phyloP scores from a whole-genome alignment of 2,329 filamentous ascomycete genomes.

The Cordyceps tenuipes region DNA sequence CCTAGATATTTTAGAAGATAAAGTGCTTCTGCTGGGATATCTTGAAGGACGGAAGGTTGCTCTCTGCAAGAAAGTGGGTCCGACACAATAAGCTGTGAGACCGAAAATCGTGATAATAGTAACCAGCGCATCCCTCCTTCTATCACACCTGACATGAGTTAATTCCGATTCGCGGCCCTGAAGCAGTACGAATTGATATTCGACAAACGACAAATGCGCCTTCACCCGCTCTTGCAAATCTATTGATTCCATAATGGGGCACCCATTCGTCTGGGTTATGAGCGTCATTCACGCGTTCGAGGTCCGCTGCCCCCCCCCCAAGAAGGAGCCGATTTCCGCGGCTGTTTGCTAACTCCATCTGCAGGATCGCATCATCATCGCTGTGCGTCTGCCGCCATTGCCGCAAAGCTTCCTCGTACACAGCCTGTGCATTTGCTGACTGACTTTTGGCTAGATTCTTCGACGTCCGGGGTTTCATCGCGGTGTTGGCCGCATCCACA shows the following conservation, averaged over 20 bases:
- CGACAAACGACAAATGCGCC: not conserved
- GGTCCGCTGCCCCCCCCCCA: constrained; percentile 17
- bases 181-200: not conserved
- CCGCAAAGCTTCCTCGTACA: not conserved
- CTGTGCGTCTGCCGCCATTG: constrained; percentile 18
- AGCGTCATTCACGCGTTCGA: constrained; percentile 28
- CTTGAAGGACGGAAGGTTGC: too few relatives aligned
- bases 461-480: constrained; percentile 43
- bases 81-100: too few relatives aligned
- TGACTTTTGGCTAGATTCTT: constrained; percentile 32
- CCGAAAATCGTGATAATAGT: too few relatives aligned
- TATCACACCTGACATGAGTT: too few relatives aligned
- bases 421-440: constrained; percentile 7
- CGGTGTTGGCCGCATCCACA: constrained; percentile 44
- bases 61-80: too few relatives aligned
- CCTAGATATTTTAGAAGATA: too few relatives aligned
- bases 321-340: not conserved
- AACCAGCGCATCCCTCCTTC: too few relatives aligned
- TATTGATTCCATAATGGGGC: constrained; percentile 20
- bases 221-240: not conserved
- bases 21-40: too few relatives aligned
- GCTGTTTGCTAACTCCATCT: not conserved
- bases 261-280: constrained; percentile 24
- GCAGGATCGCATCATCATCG: constrained; percentile 27
- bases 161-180: too few relatives aligned